A percentile compares a stretch with the other conserved stretches of the same genome.
These are phyloP conservation scores for Trichoderma sp. DNA, from an alignment of 2,329 filamentous ascomycete genomes.

Conservation along the genomic window DNA sequence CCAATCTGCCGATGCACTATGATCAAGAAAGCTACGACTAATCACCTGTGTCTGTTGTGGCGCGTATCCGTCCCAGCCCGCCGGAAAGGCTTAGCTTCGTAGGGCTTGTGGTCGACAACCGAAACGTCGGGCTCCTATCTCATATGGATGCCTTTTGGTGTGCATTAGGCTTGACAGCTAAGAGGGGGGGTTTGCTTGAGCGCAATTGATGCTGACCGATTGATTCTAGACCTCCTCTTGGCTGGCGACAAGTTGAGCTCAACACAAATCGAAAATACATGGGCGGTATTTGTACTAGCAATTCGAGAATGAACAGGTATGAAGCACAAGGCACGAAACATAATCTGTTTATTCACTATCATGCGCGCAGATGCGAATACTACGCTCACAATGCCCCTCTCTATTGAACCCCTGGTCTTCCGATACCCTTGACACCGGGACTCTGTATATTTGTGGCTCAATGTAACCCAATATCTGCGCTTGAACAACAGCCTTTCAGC, in stretches of 20 bases:
- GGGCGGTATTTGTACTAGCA: not conserved
- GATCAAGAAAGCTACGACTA: not conserved
- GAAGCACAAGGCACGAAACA: not conserved
- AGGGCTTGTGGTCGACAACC: slow-evolving; percentile 10
- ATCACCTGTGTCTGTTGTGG: not conserved
- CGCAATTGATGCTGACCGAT: not conserved
- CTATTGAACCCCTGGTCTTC: not conserved
- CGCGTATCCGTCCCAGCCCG: slow-evolving; percentile 13
- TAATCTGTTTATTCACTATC: not conserved
- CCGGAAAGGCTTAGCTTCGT: slow-evolving; percentile 15
- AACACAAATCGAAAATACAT: not conserved
- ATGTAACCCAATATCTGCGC: slow-evolving; percentile 11
- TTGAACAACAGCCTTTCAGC: not conserved
- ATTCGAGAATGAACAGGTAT: not conserved
- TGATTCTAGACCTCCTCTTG: not conserved
- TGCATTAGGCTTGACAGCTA: not conserved
- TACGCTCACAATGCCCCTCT: not conserved
- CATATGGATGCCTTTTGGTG: not conserved
- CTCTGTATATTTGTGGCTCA: not conserved
- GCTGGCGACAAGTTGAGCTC: not conserved
- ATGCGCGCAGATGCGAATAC: not conserved
- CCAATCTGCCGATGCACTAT: not conserved
- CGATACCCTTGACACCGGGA: slow-evolving; percentile 13
- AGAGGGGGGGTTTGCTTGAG: not conserved
- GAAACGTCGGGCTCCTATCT: not conserved